Conservation (phyloP, 2,329 filamentous ascomycete species). For the Teratosphaeriaceae sp. region DNA sequence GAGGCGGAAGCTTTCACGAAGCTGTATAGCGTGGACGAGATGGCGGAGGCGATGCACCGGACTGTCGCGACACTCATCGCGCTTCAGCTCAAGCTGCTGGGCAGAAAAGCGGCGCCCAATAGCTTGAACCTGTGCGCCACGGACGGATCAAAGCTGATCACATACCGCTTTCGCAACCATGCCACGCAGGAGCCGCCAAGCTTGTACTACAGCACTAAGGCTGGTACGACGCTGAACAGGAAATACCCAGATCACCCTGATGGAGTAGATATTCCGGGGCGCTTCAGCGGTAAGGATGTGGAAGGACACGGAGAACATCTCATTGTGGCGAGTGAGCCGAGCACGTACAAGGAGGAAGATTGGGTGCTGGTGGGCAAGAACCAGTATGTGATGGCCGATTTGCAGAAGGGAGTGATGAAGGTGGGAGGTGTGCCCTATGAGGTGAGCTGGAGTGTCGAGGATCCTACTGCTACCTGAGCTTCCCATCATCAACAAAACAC, state of each 20-base stretch:
- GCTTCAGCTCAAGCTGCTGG: conserved; percentile 41
- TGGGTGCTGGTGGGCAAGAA: conserved; percentile 48
- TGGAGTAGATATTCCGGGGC: conserved; percentile 29
- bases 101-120: conserved; percentile 37
- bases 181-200: conserved; percentile 45
- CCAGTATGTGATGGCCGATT: conserved; percentile 35
- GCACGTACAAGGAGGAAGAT: conserved; percentile 46
- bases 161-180: conserved; percentile 49
- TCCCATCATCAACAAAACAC: no score
- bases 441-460: conserved; percentile 32
- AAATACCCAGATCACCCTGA: conserved; percentile 47
- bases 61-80: conserved; percentile 38
- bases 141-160: conserved; percentile 44
- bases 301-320: conserved; percentile 44
- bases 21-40: conserved; percentile 36
- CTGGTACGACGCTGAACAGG: conserved; percentile 46
- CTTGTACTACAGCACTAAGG: conserved; percentile 43
- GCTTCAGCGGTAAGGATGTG: conserved; percentile 28
- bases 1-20: conserved; percentile 25
- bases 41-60: conserved; percentile 38
- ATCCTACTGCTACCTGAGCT: conserved; percentile 22
- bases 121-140: conserved; percentile 48
- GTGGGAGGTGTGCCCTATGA: conserved; percentile 35
- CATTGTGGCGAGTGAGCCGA: conserved; percentile 49
- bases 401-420: conserved; percentile 31